A percentile compares a stretch with the other conserved stretches of the same genome.
Evolutionary conservation across 1,139 yeast species (phyloP).

Genomic region (Kodamaea fungicola): DNA sequence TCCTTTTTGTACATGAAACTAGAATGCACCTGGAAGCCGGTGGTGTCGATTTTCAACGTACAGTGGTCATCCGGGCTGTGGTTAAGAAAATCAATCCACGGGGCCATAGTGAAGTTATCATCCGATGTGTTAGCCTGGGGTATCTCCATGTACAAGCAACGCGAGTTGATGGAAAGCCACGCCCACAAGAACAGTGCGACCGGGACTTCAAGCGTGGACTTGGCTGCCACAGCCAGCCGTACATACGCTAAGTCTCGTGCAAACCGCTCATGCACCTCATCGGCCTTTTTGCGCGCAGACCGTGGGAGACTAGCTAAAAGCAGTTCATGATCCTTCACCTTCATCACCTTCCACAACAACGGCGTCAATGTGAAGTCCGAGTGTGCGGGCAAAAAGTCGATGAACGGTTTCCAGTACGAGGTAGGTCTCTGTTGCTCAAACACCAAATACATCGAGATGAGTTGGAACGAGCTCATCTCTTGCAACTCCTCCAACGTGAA

Average conservation of each 20-base stretch:
- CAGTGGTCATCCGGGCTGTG: conserved; percentile 62
- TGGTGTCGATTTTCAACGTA: conserved; percentile 40
- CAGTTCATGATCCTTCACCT: conserved; percentile 19
- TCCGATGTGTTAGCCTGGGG: conserved; percentile 45
- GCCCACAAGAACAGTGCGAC: conserved; percentile 50
- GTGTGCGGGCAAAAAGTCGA: conserved; percentile 52
- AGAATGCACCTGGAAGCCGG: conserved; percentile 52
- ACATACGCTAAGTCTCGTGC: conserved; percentile 34
- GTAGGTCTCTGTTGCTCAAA: conserved; percentile 38
- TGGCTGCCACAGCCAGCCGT: conserved; percentile 15
- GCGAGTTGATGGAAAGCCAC: conserved; percentile 87
- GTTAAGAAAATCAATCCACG: conserved; percentile 84
- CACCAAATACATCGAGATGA: conserved; percentile 45
- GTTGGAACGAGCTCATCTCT: conserved; percentile 43
- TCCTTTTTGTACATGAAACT: conserved; percentile 30
- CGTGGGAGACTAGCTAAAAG: conserved; percentile 38
- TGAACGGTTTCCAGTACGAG: conserved; percentile 66
- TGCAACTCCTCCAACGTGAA: conserved; percentile 28
- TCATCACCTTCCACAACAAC: conserved; percentile 45
- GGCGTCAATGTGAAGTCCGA: conserved; percentile 50
- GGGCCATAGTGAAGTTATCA: conserved; percentile 87
- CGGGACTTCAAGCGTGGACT: conserved; percentile 13
- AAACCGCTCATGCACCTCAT: conserved; percentile 36
- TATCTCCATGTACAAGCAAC: conserved; percentile 79
- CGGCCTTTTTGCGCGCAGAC: conserved; percentile 31